A percentile compares a stretch with the other conserved stretches of the same genome.
phyloP scores from a whole-genome alignment of 768 basidiomycete genomes.

The Harrya chromipes region DNA sequence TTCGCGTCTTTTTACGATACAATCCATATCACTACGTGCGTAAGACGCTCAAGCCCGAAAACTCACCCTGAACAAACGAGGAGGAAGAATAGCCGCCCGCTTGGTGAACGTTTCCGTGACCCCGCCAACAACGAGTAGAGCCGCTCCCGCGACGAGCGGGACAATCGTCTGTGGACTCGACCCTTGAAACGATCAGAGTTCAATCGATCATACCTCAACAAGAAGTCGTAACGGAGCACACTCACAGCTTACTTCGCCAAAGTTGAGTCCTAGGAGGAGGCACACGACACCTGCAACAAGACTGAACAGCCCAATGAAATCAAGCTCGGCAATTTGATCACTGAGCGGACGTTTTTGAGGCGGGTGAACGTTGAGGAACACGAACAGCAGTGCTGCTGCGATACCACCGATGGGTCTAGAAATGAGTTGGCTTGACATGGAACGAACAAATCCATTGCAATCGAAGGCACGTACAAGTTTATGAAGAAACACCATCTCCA shows the following conservation, averaged over 20 bases:
- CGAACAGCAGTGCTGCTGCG: constrained; percentile 56
- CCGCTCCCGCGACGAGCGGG: constrained; percentile 51
- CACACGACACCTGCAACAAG: constrained; percentile 63
- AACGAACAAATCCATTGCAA: not conserved
- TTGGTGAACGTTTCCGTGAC: constrained; percentile 61
- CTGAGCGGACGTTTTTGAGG: constrained; percentile 54
- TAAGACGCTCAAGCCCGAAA: not conserved
- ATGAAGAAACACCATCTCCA: constrained; percentile 88
- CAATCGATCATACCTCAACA: not conserved
- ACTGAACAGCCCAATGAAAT: constrained; percentile 63
- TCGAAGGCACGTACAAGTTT: constrained; percentile 56
- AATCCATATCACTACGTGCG: no score
- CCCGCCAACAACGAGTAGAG: constrained; percentile 45
- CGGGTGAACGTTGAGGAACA: constrained; percentile 75
- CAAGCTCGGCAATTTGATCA: constrained; percentile 60
- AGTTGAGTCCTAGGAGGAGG: constrained; percentile 68
- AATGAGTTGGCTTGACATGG: not conserved
- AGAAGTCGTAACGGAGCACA: not conserved
- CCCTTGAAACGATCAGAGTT: constrained; percentile 39
- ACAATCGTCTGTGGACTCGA: constrained; percentile 52
- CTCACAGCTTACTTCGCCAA: constrained; percentile 63
- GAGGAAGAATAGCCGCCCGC: constrained; percentile 68
- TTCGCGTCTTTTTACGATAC: constrained; percentile 49
- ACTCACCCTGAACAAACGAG: constrained; percentile 64
- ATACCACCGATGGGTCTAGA: constrained; percentile 67